Base-by-base conservation (phyloP, 2,329 filamentous ascomycete genomes). In the Clonostachys rhizophaga region DNA sequence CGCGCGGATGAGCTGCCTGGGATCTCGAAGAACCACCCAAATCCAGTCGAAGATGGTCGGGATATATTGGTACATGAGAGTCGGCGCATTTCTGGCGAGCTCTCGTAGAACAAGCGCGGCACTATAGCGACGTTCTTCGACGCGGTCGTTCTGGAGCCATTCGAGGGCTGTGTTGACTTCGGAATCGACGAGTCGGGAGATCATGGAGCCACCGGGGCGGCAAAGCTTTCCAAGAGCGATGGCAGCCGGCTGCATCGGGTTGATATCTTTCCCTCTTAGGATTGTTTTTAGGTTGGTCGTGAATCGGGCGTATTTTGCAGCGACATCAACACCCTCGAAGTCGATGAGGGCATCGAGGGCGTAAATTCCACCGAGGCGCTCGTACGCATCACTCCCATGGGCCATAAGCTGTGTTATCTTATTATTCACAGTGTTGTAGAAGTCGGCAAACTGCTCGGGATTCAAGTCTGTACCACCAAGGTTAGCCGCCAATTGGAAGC, bases 81-180 rank as follows among this genome's bases (percentile, higher is more conserved):
- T 99, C 5, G 92, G 92, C 4, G 92, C 95, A 63, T 94, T 95
- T 57, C 89, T 84, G 7, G 91, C 91, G 49, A 99, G 78, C 64
- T 99, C 94, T 49, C 91, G 83, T 47, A 99, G 79, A 34, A 96
- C 86, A 20, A 99, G 79, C 8, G 96, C 92, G 16, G 94, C 91
- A 49, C 91, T 92, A 63, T 97, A 96, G 57, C 94, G 83, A 56
- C 92, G 81, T 62, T 92, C 92, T 70, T 99, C 94, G 57, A 95
- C 85, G 54, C 92, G 83, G 63, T 97, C 95, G 43, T 91, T 91
- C 63, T 97, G 92, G 48, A 99, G 81, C 89, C 91, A 97, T 70
- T 99, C 94, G 46, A 99, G 76, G 3, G 95, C 91, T 16, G 91
- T 94, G 66, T 96, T 95, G 51, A 97, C 91, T 68, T 99, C 92